These are phyloP conservation scores for Zasmidium angulare DNA, from an alignment of 2,329 filamentous ascomycete genomes.

Conservation along the genomic window DNA sequence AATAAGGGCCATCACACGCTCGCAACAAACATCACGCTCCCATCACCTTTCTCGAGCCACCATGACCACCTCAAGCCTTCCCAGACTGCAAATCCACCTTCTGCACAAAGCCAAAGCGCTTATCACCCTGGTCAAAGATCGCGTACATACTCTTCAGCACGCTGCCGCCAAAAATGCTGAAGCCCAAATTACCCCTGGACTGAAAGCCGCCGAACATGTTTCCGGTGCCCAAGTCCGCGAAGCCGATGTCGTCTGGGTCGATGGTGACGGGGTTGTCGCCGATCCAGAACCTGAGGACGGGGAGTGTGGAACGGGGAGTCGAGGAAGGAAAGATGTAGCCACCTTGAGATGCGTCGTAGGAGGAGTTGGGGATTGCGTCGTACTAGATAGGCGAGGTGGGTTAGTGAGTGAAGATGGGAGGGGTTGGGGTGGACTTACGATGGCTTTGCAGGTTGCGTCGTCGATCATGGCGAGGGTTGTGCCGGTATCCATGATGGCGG, in stretches of 20 bases:
- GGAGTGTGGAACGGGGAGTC: slow-evolving; percentile 55
- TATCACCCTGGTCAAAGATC: slow-evolving; percentile 62
- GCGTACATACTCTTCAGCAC: slow-evolving; percentile 67
- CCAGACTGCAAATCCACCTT: slow-evolving; percentile 12
- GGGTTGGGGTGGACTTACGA: too few species aligned
- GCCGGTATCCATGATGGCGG: slow-evolving; percentile 70
- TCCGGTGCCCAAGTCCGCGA: slow-evolving; percentile 55
- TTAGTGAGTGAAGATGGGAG: too few species aligned
- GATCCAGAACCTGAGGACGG: slow-evolving; percentile 62
- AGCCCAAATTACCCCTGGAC: slow-evolving; percentile 57
- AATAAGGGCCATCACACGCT: too few species aligned
- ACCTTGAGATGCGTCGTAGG: slow-evolving; percentile 58
- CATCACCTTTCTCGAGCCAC: too few species aligned
- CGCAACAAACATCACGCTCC: too few species aligned
- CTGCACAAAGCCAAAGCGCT: slow-evolving; percentile 60
- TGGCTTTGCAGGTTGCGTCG: slow-evolving; percentile 52
- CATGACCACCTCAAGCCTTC: not conserved
- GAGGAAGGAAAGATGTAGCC: slow-evolving; percentile 64
- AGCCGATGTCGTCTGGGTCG: slow-evolving; percentile 63
- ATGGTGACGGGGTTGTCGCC: slow-evolving; percentile 61
- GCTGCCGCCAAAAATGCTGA: slow-evolving; percentile 65
- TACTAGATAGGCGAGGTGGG: too few species aligned
- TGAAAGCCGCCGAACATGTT: slow-evolving; percentile 66
- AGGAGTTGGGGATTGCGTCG: slow-evolving; percentile 45
- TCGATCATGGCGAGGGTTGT: slow-evolving; percentile 67